Evolutionary conservation across 2,329 filamentous ascomycete species (phyloP), one percentile per base, ranked within the genome.

Genomic region (Phyllosticta ampelicida): DNA sequence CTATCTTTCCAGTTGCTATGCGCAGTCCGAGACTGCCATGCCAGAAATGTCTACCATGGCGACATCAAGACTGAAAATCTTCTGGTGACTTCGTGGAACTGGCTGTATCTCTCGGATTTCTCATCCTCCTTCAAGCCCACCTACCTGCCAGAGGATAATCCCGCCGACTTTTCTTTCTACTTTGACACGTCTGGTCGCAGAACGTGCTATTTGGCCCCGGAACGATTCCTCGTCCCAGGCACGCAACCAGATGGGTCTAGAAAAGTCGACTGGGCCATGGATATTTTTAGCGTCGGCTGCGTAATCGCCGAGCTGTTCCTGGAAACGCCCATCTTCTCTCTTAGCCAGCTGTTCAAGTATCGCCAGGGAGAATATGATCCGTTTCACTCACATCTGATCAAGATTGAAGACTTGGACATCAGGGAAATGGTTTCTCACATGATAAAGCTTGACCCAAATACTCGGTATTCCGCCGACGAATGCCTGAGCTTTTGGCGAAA

Each of bases 61-160:
- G 95, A 99, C 68, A 97, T 99, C 77, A 99, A 99, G 77, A 94
- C 92, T 1, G 92, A 99, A 73, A 99, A 99, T 67, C 84, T 95
- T 36, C 78, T 99, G 53, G 92, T 99, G 54, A 99, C 94, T 0
- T 97, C 94, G 6, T 99, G 94, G 94, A 96, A 97, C 75, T 99
- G 95, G 94, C 80, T 99, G 1, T 99, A 97, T 70, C 80, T 99
- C 44, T 86, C 91, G n/a, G 94, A 99, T 71, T 99, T 97, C 71
- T 96, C 92, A 3, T 90, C 92, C 0, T 86, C 89, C 0, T 97
- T 95, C 76, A 99, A 99, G 69, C 94, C 91, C 10, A 89, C 91
- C 5, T 89, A 90, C 71, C 78, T 99, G 2, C 94, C 94, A 2
- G 92, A 96, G 71, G 91, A 99, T 67, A 97, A 99, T 67, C 94